Evolutionary conservation across 352 stramenopile genomes (phyloP).

Genomic region (Thalassiosira allenii): DNA sequence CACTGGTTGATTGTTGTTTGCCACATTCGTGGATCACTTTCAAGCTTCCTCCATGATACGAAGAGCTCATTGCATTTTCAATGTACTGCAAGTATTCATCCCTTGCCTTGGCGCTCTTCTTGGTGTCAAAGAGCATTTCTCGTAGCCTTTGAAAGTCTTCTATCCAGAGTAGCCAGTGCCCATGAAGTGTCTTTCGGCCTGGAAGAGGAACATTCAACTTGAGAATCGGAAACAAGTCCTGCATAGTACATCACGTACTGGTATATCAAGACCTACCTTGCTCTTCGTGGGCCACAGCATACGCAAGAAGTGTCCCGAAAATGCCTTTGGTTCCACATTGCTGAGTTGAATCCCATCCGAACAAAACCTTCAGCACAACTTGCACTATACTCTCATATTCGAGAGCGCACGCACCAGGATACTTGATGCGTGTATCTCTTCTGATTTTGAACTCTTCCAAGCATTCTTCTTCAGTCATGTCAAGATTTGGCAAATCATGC

Average conservation of each 20-base stretch:
- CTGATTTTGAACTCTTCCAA: conserved; percentile 12
- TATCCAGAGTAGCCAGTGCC: conserved; percentile 28
- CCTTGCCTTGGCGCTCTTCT: conserved; percentile 1
- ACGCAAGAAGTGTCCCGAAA: conserved; percentile 17
- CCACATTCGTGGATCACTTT: conserved; percentile 1
- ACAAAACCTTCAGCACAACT: conserved; percentile 12
- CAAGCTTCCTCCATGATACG: not conserved
- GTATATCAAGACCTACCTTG: conserved; percentile 18
- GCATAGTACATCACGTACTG: not conserved
- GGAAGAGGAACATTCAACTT: not conserved
- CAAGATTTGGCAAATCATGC: conserved; percentile 6
- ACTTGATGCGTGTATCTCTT: conserved; percentile 15
- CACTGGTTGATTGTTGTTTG: not conserved
- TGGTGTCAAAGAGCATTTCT: conserved; percentile 10
- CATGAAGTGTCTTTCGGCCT: conserved; percentile 31
- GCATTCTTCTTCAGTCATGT: conserved; percentile 6
- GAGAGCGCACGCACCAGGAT: conserved; percentile 28
- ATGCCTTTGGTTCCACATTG: conserved; percentile 9
- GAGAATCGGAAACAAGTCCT: not conserved
- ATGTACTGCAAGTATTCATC: conserved; percentile 19
- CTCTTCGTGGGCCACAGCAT: conserved; percentile 28
- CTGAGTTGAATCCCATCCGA: conserved; percentile 18
- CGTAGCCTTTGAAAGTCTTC: conserved; percentile 5
- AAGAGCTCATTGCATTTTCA: conserved; percentile 20
- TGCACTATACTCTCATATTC: conserved; percentile 31